Percentiles rank a stretch among this genome's conserved stretches.
These are phyloP conservation scores for Metrosideros polymorpha DNA, from an alignment of 441 rosid species.

Conservation along the genomic window DNA sequence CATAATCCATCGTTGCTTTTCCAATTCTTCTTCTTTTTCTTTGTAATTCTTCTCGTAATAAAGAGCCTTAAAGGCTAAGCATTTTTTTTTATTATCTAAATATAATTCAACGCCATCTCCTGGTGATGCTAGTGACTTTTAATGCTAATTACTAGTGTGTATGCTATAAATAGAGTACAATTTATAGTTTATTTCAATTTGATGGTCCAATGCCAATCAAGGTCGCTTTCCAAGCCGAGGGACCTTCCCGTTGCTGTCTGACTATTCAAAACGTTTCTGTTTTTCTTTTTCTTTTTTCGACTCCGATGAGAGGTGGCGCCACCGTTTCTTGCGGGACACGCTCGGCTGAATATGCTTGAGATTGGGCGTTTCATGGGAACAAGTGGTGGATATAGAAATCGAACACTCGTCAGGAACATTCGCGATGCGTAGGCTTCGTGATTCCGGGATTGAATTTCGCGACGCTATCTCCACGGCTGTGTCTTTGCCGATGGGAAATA, in stretches of 20 bases:
- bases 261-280: background rate
- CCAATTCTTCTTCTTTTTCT: background rate
- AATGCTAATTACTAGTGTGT: background rate
- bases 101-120: background rate
- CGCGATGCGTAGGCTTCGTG: background rate
- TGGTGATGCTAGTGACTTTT: background rate
- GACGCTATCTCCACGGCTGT: background rate
- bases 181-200: background rate
- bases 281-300: background rate
- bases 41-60: background rate
- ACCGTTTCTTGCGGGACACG: background rate
- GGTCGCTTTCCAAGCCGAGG: background rate
- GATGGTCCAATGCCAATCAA: background rate
- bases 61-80: background rate
- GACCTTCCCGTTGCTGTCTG: background rate
- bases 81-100: background rate
- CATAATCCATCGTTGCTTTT: background rate
- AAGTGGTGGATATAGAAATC: background rate
- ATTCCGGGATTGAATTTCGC: background rate
- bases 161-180: background rate
- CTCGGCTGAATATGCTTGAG: background rate
- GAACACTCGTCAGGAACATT: background rate
- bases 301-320: background rate
- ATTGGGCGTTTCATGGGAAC: background rate
- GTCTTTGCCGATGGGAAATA: background rate